Base-by-base conservation (phyloP, 805 yeast genomes). In the Yarrowia sp. region DNA sequence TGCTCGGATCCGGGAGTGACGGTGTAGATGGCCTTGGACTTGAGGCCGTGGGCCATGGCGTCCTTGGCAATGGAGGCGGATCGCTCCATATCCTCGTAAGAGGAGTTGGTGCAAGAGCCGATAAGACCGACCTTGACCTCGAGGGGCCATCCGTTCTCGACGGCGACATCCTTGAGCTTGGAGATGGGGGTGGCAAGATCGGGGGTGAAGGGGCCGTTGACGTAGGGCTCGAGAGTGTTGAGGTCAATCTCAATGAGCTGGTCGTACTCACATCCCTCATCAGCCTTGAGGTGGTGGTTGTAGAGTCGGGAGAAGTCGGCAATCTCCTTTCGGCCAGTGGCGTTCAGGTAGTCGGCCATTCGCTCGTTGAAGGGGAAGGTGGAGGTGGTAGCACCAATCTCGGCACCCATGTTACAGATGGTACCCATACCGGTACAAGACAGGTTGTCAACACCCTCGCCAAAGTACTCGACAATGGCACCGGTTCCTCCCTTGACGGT, bases 401-500 rank as follows among this genome's bases (percentile, higher is more conserved):
- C 98, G 71, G 98, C 98, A 83, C 98, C 98, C 98, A 92, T 92
- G 80, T 92, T 92, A 85, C 98, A 92, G 80, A 92, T 92, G 73
- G 98, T 92, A 77, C 96, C 98, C 98, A 92, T 92, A 84, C 98
- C 98, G 62, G 98, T 93, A 80, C 97, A 91, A 60, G 96, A 89
- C 78, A 92, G 87, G 66, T 93, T 84, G 74, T 88, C 85, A 65
- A 92, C 92, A 84, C 98, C 98, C 65, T 87, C 92, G 78, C 98
- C 98, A 74, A 88, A 92, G 83, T 92, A 92, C 82, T 92, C 98
- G 70, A 93, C 96, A 75, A 92, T 92, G 76, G 86, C 86, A 78
- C 98, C 98, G 65, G 98, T 92, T 80, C 98, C 98, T 81, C 98
- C 98, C 83, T 91, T 89, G 74, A 92, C 98, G 68, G 98, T 92